phyloP scores from a whole-genome alignment of 345 rosid species.

The Linum tenue region DNA sequence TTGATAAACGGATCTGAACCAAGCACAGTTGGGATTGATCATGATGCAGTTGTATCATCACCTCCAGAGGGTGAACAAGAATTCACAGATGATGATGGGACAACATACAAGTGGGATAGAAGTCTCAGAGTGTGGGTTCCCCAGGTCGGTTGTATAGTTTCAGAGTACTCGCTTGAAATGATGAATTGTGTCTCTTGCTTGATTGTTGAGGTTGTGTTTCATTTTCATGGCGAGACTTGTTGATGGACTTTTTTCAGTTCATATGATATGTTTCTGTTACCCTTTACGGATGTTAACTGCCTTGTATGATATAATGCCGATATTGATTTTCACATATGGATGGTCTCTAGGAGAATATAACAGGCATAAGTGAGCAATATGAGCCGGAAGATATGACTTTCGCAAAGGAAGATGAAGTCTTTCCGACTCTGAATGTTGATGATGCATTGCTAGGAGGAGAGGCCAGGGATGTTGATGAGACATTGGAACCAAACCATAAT shows the following conservation, averaged over 20 bases:
- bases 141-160: slow-evolving; percentile 48
- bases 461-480: background rate
- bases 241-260: no score
- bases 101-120: slow-evolving; percentile 75
- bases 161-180: background rate
- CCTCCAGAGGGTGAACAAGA: slow-evolving; percentile 92
- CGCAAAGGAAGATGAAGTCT: background rate
- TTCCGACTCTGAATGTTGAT: background rate
- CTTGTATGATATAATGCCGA: background rate
- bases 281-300: background rate
- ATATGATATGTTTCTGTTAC: background rate
- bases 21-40: slow-evolving; percentile 24
- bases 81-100: slow-evolving; percentile 94
- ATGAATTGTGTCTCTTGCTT: background rate
- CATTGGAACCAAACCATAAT: background rate
- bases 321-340: background rate
- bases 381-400: slow-evolving; percentile 3
- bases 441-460: background rate
- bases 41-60: slow-evolving; percentile 31
- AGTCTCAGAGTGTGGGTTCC: slow-evolving; percentile 79
- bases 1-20: slow-evolving; percentile 43
- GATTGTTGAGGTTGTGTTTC: no score
- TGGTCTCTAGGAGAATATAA: slow-evolving; percentile 34
- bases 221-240: no score
- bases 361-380: slow-evolving; percentile 33